phyloP scores from a whole-genome alignment of 108 stramenopile species.

The Conticribra guillardii region DNA sequence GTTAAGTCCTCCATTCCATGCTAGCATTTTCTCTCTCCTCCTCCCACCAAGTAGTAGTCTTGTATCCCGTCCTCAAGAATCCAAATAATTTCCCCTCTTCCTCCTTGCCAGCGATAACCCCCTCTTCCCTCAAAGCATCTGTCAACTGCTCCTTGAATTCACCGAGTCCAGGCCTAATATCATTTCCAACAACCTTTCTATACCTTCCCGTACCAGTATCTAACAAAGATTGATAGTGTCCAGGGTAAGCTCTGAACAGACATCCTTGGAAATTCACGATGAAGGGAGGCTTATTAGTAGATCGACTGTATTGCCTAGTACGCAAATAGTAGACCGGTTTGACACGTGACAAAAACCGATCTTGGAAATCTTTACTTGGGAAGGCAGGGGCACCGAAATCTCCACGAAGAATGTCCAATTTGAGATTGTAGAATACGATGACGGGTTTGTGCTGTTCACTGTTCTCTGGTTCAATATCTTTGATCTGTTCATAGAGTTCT shows the following conservation, averaged over 20 bases:
- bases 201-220: conserved; percentile 90
- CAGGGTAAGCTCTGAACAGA: conserved; percentile 93
- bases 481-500: conserved; percentile 67
- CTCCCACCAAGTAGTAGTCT: conserved; percentile 94
- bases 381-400: conserved; percentile 94
- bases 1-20: conserved; percentile 78
- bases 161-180: conserved; percentile 80
- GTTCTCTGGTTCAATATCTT: conserved; percentile 9
- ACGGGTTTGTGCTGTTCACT: conserved; percentile 40
- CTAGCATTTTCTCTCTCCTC: conserved; percentile 84
- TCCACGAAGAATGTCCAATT: conserved; percentile 90
- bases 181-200: conserved; percentile 67
- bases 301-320: conserved; percentile 91
- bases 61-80: conserved; percentile 89
- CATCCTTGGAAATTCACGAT: conserved; percentile 95
- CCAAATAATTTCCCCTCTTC: conserved; percentile 72
- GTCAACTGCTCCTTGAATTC: conserved; percentile 92
- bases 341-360: conserved; percentile 84
- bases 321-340: conserved; percentile 93
- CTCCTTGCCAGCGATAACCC: conserved; percentile 61
- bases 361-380: conserved; percentile 89
- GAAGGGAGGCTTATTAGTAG: conserved; percentile 85
- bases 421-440: conserved; percentile 93
- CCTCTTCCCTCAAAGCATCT: conserved; percentile 80
- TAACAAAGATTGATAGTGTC: conserved; percentile 89